phyloP scores from a whole-genome alignment of 2,329 filamentous ascomycete genomes.

The Geosmithia flava region DNA sequence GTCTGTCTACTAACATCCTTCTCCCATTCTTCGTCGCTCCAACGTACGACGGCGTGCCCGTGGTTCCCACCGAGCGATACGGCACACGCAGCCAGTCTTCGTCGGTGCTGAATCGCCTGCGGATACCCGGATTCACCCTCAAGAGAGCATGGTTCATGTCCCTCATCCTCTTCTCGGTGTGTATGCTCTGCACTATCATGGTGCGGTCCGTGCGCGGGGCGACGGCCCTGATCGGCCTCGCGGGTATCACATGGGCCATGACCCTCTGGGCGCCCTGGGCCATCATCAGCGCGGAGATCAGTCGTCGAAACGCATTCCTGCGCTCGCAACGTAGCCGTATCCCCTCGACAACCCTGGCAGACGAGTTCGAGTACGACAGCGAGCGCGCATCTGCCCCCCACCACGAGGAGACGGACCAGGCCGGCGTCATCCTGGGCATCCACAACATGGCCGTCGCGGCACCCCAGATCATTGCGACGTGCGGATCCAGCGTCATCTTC shows the following conservation, averaged over 20 bases:
- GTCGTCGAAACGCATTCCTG: conserved; percentile 56
- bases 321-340: conserved; percentile 18
- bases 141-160: conserved; percentile 79
- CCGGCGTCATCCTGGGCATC: conserved; percentile 83
- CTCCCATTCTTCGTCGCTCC: conserved; percentile 79
- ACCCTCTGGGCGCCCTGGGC: conserved; percentile 93
- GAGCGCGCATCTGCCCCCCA: no score
- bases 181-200: conserved; percentile 76
- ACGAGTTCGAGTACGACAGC: not conserved
- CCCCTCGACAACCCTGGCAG: conserved; percentile 6
- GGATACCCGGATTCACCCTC: conserved; percentile 75
- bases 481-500: conserved; percentile 78
- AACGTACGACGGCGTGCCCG: conserved; percentile 48
- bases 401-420: conserved; percentile 54
- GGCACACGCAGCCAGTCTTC: conserved; percentile 20
- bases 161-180: conserved; percentile 68
- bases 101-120: conserved; percentile 45
- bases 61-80: conserved; percentile 1
- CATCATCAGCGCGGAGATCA: conserved; percentile 87
- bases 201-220: conserved; percentile 60
- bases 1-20: conserved; percentile 68
- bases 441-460: conserved; percentile 92
- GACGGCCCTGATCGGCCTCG: conserved; percentile 64
- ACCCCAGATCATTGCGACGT: conserved; percentile 81
- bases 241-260: conserved; percentile 86